These are phyloP conservation scores for Crithidia expoeki DNA, from an alignment of 208 protist genomes.

Conservation along the genomic window DNA sequence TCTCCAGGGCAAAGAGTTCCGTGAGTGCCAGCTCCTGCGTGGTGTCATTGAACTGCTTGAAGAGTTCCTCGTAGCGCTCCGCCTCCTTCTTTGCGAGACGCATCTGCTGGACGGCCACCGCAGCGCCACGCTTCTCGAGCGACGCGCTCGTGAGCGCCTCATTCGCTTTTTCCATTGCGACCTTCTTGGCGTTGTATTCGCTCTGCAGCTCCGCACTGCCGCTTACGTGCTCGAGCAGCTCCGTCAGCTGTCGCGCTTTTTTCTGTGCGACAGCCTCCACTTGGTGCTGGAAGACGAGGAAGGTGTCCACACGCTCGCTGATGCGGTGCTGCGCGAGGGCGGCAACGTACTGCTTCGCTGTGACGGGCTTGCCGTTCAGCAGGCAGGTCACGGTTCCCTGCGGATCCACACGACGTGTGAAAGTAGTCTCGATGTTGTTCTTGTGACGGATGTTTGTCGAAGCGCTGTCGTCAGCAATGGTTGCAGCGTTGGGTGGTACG, in stretches of 20 bases:
- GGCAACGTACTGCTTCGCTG: constrained; percentile 83
- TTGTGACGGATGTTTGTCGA: constrained; percentile 12
- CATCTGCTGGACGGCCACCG: constrained; percentile 94
- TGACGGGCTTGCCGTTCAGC: constrained; percentile 83
- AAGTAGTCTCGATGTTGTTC: constrained; percentile 56
- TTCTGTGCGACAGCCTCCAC: constrained; percentile 96
- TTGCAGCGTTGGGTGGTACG: not conserved
- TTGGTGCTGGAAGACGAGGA: constrained; percentile 97
- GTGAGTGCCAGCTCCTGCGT: constrained; percentile 79
- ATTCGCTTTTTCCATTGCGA: constrained; percentile 75
- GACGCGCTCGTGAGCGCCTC: constrained; percentile 82
- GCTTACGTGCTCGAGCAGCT: constrained; percentile 96
- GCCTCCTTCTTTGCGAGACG: constrained; percentile 96
- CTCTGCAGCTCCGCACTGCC: constrained; percentile 90
- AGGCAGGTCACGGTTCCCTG: constrained; percentile 63
- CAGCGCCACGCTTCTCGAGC: constrained; percentile 87
- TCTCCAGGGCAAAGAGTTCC: constrained; percentile 92
- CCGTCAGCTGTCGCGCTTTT: constrained; percentile 94
- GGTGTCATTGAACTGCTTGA: constrained; percentile 50
- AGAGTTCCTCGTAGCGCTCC: constrained; percentile 82
- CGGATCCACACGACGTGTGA: constrained; percentile 76
- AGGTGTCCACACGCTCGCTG: constrained; percentile 92
- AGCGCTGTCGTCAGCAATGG: constrained; percentile 7
- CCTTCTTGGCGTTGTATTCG: constrained; percentile 93
- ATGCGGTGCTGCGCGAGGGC: constrained; percentile 80